Base-by-base conservation (phyloP, 768 basidiomycete species). In the Lepiota venenata region DNA sequence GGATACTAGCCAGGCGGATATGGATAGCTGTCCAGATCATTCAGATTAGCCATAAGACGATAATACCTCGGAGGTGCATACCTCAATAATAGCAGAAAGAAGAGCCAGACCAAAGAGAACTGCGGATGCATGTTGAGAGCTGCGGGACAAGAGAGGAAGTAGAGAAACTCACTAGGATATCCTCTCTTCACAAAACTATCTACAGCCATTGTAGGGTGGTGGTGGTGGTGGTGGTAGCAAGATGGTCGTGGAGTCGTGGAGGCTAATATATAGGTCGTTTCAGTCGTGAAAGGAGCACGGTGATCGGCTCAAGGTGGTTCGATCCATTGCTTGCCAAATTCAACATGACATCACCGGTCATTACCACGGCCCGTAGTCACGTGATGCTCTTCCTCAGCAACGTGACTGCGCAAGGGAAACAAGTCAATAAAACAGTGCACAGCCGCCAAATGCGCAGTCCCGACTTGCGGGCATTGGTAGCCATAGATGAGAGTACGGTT, bases 1-100 rank as follows among this genome's bases (percentile, higher is more conserved):
- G 12, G 83, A 71, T 7, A 79, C 77, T 41, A 93, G 74, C 82
- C 86, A 93, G 4, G 88, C 84, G 3, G 91, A 76, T 58, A 90
- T 81, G 21, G 82, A 71, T 60, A 90, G 74, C 87, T 90, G 57
- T n/a, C 2, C 21, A 16, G 2, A 10, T 10, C 4, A 6, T 4
- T 42, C 20, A 39, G 18, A 18, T 25, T 27, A 32, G 27, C 15
- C 16, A 8, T n/a, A 22, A 14, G 16, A 18, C 10, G 11, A 3
- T 10, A 22, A 11, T 18, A 4, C n/a, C 12, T n/a, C 10, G 22
- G 32, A 16, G 35, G 16, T 3, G 15, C 32, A 18, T 42, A 55
- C 53, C 29, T 29, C 27, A 15, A 55, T 55, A 12, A 55, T 29
- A 9, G 29, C 14, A n/a, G 48, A 55, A 2, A n/a, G 7, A 32